Percentiles rank a stretch among this genome's conserved stretches.
Conservation (phyloP, 768 basidiomycete genomes). For the Lentinula edodes region DNA sequence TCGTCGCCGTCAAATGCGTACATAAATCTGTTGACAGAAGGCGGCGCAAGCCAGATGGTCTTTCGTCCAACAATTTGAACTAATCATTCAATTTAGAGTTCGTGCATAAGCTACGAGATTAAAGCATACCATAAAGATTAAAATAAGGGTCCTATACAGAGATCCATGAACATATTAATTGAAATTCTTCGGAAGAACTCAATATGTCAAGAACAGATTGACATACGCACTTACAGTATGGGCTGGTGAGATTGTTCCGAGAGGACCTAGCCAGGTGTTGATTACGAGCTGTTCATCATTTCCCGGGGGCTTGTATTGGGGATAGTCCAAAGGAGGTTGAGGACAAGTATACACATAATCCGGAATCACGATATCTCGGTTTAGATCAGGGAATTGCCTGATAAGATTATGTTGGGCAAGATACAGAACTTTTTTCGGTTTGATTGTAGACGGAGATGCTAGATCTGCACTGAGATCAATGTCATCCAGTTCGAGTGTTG, state of each 20-base stretch:
- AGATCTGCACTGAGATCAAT: conserved; percentile 14
- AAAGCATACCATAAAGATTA: conserved; percentile 73
- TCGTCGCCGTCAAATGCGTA: conserved; percentile 37
- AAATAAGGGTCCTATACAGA: conserved; percentile 78
- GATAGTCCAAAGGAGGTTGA: conserved; percentile 31
- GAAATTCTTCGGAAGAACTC: not conserved
- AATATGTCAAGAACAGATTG: conserved; percentile 11
- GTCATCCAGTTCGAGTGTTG: conserved; percentile 31
- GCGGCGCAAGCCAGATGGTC: conserved; percentile 89
- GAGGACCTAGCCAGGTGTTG: conserved; percentile 82
- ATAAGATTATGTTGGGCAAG: conserved; percentile 90
- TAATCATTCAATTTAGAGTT: conserved; percentile 22
- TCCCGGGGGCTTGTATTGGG: conserved; percentile 56
- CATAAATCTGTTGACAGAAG: conserved; percentile 51
- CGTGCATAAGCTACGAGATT: not conserved
- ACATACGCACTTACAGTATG: conserved; percentile 56
- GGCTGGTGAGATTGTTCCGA: conserved; percentile 78
- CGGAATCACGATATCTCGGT: conserved; percentile 73
- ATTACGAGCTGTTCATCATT: conserved; percentile 63
- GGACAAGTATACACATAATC: conserved; percentile 81
- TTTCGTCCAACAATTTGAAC: conserved; percentile 89
- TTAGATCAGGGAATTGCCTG: conserved; percentile 74
- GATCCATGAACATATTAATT: not conserved
- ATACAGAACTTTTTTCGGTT: conserved; percentile 44
- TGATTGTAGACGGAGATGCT: not conserved